Evolutionary conservation across 2,329 filamentous ascomycete species (phyloP).

Genomic region (Xylariaceae sp.): DNA sequence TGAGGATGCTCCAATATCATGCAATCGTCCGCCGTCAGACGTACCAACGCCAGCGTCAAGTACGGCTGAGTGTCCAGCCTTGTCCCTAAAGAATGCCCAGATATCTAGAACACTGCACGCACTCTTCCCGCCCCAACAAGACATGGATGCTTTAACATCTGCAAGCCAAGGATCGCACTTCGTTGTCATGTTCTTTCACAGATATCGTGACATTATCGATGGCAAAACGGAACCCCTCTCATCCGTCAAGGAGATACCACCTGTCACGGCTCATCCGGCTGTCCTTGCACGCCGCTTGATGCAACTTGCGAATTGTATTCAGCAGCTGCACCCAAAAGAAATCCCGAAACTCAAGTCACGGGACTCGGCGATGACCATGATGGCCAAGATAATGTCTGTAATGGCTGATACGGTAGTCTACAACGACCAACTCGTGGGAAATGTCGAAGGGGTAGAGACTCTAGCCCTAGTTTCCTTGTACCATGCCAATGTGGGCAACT

Average conservation of each 20-base stretch:
- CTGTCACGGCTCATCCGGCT: slow-evolving; percentile 42
- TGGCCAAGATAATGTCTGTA: slow-evolving; percentile 33
- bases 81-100: slow-evolving; percentile 30
- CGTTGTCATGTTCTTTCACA: slow-evolving; percentile 30
- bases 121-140: slow-evolving; percentile 35
- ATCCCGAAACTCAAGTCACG: slow-evolving; percentile 29
- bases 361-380: slow-evolving; percentile 25
- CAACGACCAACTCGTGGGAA: slow-evolving; percentile 51
- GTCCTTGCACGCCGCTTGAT: slow-evolving; percentile 48
- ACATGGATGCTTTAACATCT: slow-evolving; percentile 32
- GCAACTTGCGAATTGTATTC: slow-evolving; percentile 40
- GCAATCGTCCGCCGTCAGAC: slow-evolving; percentile 5
- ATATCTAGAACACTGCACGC: slow-evolving; percentile 32
- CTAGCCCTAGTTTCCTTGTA: slow-evolving; percentile 48
- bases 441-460: slow-evolving; percentile 52
- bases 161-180: slow-evolving; percentile 28
- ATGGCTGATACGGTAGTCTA: slow-evolving; percentile 42
- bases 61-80: slow-evolving; percentile 19
- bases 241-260: slow-evolving; percentile 30
- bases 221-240: slow-evolving; percentile 23
- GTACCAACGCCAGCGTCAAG: slow-evolving; percentile 18
- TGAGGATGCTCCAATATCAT: background rate
- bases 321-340: slow-evolving; percentile 40
- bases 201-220: slow-evolving; percentile 23
- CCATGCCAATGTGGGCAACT: slow-evolving; percentile 51